Percentiles rank a stretch among this genome's conserved stretches.
These are phyloP conservation scores for Heterobasidion annosum DNA, from an alignment of 1,284 basidiomycete genomes.

Conservation along the genomic window DNA sequence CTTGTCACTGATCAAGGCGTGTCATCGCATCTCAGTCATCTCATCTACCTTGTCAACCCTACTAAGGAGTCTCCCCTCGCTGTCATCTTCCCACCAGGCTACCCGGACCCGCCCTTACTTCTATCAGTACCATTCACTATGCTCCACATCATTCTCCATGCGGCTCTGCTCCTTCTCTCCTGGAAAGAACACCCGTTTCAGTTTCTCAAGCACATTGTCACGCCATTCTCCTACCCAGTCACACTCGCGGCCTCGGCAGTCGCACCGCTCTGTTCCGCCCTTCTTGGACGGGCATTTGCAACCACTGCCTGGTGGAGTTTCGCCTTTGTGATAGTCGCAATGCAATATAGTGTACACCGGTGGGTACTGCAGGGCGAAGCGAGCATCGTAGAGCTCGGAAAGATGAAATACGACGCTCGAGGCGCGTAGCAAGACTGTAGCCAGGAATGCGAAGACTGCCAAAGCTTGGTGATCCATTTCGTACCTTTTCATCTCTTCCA, in stretches of 20 bases:
- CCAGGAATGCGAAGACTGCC: background rate
- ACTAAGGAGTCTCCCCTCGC: background rate
- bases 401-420: slow-evolving; percentile 41
- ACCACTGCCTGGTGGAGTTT: slow-evolving; percentile 43
- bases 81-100: background rate
- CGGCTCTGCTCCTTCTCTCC: slow-evolving; percentile 28
- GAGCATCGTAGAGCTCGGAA: slow-evolving; percentile 40
- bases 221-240: slow-evolving; percentile 31
- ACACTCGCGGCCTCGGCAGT: slow-evolving; percentile 35
- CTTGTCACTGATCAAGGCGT: background rate
- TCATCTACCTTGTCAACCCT: background rate
- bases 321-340: slow-evolving; percentile 28
- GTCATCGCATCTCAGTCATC: background rate
- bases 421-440: slow-evolving; percentile 30
- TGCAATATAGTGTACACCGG: slow-evolving; percentile 31
- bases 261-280: slow-evolving; percentile 35
- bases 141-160: slow-evolving; percentile 24
- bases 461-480: no score
- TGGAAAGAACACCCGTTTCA: background rate
- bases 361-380: slow-evolving; percentile 33
- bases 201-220: background rate
- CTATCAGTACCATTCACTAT: background rate
- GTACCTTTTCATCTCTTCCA: no score
- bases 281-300: slow-evolving; percentile 38
- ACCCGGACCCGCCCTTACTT: background rate